These are phyloP conservation scores for Arthrobotrys conoides DNA, from an alignment of 2,329 filamentous ascomycete genomes.

Conservation along the genomic window DNA sequence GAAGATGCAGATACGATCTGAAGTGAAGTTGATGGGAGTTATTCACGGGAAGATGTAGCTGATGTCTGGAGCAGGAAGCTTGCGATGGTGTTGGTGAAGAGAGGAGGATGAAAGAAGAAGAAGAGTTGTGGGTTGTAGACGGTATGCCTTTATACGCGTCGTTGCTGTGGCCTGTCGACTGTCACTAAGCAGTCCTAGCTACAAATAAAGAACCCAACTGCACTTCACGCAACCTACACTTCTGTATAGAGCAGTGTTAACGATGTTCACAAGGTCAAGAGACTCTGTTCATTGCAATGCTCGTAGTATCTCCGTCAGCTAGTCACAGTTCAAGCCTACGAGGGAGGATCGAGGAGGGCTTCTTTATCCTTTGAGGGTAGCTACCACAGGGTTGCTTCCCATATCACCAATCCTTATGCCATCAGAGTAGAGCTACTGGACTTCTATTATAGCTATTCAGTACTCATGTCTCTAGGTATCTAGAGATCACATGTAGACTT, in stretches of 20 bases:
- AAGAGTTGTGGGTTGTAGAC: conserved; percentile 5
- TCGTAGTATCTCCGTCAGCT: neutral
- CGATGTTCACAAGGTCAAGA: neutral
- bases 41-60: neutral
- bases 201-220: neutral
- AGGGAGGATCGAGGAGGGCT: neutral
- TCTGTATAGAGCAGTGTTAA: neutral
- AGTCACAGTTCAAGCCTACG: neutral
- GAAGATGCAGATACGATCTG: neutral
- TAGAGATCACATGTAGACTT: too few relatives aligned
- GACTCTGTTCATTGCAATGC: neutral
- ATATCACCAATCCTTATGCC: too few relatives aligned
- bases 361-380: too few relatives aligned
- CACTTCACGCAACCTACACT: neutral
- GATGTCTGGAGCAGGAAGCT: neutral
- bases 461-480: too few relatives aligned
- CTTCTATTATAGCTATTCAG: too few relatives aligned
- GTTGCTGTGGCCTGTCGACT: neutral
- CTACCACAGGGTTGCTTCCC: too few relatives aligned
- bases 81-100: neutral
- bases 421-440: too few relatives aligned
- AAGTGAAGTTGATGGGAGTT: neutral
- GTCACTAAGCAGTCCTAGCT: neutral
- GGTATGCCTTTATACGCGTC: neutral
- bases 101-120: neutral